Base-by-base conservation (phyloP, 345 rosid genomes). In the Orychophragmus violaceus region DNA sequence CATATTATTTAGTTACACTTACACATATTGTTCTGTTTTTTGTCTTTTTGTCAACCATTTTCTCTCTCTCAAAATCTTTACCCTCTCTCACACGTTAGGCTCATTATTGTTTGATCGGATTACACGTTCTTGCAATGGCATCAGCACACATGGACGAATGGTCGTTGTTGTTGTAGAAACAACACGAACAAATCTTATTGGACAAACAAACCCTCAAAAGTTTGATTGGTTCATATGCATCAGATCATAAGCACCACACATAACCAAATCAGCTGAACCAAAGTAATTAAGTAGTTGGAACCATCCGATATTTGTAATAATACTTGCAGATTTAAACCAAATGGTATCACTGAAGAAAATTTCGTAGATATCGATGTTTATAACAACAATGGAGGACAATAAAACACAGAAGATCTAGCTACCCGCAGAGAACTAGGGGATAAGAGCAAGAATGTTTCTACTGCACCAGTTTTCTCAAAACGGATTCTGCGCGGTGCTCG, bases 401-500 rank as follows among this genome's bases (percentile, higher is more conserved):
- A 5, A 17, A 60, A 60, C 41, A 19, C 27, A 48, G 36, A 41
- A 60, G 36, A 12, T 52, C 60, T 36, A 25, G 60, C 59, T 36
- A 55, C 54, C 29, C 12, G 54, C 28, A 22, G 29, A 22, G 24
- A 25, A 36, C 27, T 22, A 22, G 14, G 51, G 19, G 28, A 30
- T 57, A 4, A 16, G 19, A 46, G 36, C 63, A 56, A 30, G 21
- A 9, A 45, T 45, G 51, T 45, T 45, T 45, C 81, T 77, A 92
- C 39, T 64, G 50, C 22, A 87, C 33, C 10, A 92, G 82, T 62
- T 89, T 82, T 77, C 80, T 87, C 79, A 89, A 78, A 8, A 84
- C 89, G 19, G 83, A 79, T 84, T 90, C 91, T 4, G 97, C 98
- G 5, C 90, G 89, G 36, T 81, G 88, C 86, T 93, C 98, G 2